Percentiles rank a stretch among this genome's conserved stretches.
Conservation (phyloP, 1,284 basidiomycete species). For the Malassezia restricta region DNA sequence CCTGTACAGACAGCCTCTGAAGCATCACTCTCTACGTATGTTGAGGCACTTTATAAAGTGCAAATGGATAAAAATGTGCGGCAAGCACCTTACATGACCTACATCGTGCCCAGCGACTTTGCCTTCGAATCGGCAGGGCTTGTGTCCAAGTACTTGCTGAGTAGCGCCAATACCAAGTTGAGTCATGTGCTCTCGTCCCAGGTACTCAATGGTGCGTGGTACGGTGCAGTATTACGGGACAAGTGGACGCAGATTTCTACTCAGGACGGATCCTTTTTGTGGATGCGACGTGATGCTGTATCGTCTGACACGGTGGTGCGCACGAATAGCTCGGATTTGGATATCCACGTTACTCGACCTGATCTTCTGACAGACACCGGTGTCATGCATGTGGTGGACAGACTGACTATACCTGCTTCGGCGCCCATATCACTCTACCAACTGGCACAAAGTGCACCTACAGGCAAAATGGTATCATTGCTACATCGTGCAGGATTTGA, state of each 20-base stretch:
- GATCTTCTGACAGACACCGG: conserved; percentile 77
- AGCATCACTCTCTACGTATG: conserved; percentile 53
- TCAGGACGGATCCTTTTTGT: conserved; percentile 14
- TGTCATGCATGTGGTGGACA: conserved; percentile 76
- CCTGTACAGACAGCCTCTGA: conserved; percentile 72
- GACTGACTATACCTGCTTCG: conserved; percentile 70
- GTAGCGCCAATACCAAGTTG: conserved; percentile 58
- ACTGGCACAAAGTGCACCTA: neutral
- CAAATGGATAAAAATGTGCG: conserved; percentile 27
- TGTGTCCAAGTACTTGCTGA: conserved; percentile 73
- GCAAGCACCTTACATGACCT: conserved; percentile 58
- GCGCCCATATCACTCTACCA: conserved; percentile 54
- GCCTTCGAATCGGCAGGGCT: conserved; percentile 81
- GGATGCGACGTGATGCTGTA: conserved; percentile 6
- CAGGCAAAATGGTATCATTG: neutral
- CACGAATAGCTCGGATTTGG: neutral
- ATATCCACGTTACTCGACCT: conserved; percentile 31
- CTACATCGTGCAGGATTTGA: conserved; percentile 4
- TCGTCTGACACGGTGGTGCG: neutral
- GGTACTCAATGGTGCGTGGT: conserved; percentile 64
- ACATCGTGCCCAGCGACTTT: conserved; percentile 74
- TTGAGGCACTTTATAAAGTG: conserved; percentile 55
- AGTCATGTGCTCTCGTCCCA: conserved; percentile 75
- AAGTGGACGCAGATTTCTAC: conserved; percentile 34
- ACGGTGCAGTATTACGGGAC: conserved; percentile 54